Base-by-base conservation (phyloP, 2,329 filamentous ascomycete genomes). In the Colletotrichum sp. region DNA sequence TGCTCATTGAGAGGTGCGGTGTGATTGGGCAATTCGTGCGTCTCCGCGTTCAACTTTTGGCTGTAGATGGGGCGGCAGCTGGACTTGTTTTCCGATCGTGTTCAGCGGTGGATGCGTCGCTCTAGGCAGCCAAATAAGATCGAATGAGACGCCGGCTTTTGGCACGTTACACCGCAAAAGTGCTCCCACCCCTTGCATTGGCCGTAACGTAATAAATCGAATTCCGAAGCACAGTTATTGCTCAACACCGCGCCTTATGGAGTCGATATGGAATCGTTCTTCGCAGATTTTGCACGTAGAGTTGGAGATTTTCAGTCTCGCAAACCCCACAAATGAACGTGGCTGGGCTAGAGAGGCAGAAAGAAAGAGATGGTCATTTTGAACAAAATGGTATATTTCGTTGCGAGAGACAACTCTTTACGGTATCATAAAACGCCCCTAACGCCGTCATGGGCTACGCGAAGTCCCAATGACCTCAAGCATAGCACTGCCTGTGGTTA, bases 61-160 rank as follows among this genome's bases (percentile, higher is more conserved):
- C 32, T 39, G 24, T 64, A 57, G 44, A 57, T n/a, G 71, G 71
- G 32, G n/a, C 36, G n/a, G 32, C 39, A 15, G 36, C 71, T 59
- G 65, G 55, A 39, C 63, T 39, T n/a, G 39, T 16, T 26, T 39
- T 52, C 26, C 36, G 30, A 64, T 60, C 59, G 28, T 24, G 34
- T 30, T n/a, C 57, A 15, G 57, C 15, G 36, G 49, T 60, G 36
- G 62, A 36, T 34, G 16, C 62, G 60, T 57, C 39, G 36, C 65
- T 67, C 67, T 39, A 72, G 69, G 68, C 69, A 75, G 62, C 69
- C 49, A 44, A 26, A 39, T 67, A 75, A 72, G 60, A 39, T 66
- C 60, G 39, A 72, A 72, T 71, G 24, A 55, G 36, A 36, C n/a
- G 62, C 36, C n/a, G 28, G 28, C 26, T 75, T 34, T 60, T 24